These are phyloP conservation scores for Venturia oleaginea DNA, from an alignment of 2,329 filamentous ascomycete genomes.

Conservation along the genomic window DNA sequence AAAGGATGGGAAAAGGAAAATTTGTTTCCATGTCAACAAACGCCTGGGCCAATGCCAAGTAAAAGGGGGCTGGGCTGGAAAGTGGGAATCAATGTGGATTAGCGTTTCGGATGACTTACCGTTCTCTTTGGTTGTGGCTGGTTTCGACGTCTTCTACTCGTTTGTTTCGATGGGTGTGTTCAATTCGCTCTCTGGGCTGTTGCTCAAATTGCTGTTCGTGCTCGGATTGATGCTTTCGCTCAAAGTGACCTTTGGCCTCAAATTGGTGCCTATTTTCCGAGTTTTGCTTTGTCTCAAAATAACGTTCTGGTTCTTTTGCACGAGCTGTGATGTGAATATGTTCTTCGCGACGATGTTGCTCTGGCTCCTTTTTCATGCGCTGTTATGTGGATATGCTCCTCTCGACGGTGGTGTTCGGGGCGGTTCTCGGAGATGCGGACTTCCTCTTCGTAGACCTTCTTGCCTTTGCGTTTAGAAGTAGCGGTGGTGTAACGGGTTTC, in stretches of 20 bases:
- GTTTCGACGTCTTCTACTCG: background rate
- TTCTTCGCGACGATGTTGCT: background rate
- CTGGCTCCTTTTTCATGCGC: conserved; percentile 27
- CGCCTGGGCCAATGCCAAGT: conserved; percentile 1
- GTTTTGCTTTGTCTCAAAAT: conserved; percentile 16
- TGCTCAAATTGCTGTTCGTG: conserved; percentile 8
- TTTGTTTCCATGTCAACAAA: conserved; percentile 14
- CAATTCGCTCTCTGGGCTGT: conserved; percentile 14
- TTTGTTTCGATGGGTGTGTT: conserved; percentile 13
- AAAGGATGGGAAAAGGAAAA: background rate
- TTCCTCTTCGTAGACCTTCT: conserved; percentile 71
- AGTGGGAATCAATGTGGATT: conserved; percentile 1
- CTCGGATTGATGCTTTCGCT: conserved; percentile 1
- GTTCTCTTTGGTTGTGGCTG: conserved; percentile 31
- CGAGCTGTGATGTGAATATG: no score
- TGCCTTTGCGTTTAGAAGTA: conserved; percentile 49
- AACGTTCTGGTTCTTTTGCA: no score
- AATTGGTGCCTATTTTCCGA: conserved; percentile 1
- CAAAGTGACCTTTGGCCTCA: background rate
- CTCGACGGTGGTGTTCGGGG: conserved; percentile 38
- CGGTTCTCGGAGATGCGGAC: conserved; percentile 67
- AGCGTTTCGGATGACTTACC: conserved; percentile 30
- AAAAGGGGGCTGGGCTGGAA: conserved; percentile 16
- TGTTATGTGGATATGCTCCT: conserved; percentile 31
- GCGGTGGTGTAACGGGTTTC: conserved; percentile 38